Base-by-base conservation (phyloP, 2,329 filamentous ascomycete species). In the Cytospora piceicola region DNA sequence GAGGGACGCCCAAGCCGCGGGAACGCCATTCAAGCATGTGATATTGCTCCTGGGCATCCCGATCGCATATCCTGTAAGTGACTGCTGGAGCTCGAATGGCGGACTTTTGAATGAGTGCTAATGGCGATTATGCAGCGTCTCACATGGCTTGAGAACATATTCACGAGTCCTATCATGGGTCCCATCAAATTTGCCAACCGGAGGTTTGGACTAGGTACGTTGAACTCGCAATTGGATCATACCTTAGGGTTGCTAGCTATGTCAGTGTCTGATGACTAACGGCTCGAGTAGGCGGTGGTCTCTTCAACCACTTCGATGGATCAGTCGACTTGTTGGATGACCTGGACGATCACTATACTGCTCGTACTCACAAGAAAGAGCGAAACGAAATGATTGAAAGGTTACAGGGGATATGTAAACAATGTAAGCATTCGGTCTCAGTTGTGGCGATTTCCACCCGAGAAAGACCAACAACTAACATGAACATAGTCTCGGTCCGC, bases 271-370 rank as follows among this genome's bases (percentile, higher is more conserved):
- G 24, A 64, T 64, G 20, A 49, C 68, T 73, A 34, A 71, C 66
- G 29, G 17, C 8, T 30, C 51, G 29, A 9, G 8, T 27, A 78
- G 90, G 90, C 5, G 94, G 93, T 58, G 88, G 88, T 61, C 82
- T 97, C 54, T 97, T 98, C 83, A 98, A 98, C 77, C 86, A 93
- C 64, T 97, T 98, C 71, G 94, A 97, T 72, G 94, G 94, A 59
- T 94, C 91, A 63, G 91, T 97, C 29, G 95, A 98, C 79, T 88
- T 98, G 29, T 82, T 97, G 20, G 94, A 97, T 75, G 93, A 96
- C 71, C 83, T 97, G 24, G 94, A 98, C 76, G 95, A 99, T 76
- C 95, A 99, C 75, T 97, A 97, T 81, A 97, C 94, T 1, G 92
- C 94, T 7, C 88, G 88, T 69, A 93, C 93, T 59, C 94, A 98